Evolutionary conservation across 352 stramenopile genomes (phyloP).

Genomic region (Hyaloperonospora brassicae): DNA sequence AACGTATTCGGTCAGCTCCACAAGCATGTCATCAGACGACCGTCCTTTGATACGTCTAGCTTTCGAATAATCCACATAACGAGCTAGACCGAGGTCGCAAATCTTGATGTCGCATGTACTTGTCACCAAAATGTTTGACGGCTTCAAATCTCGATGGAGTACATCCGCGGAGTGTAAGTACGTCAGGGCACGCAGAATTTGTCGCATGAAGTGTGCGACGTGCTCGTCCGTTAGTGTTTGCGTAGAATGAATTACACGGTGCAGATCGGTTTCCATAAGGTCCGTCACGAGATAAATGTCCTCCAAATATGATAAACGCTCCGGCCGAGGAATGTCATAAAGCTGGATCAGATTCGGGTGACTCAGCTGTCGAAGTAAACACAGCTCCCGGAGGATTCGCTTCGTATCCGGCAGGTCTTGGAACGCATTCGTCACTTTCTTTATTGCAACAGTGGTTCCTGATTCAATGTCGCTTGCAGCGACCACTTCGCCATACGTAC

Average conservation of each 20-base stretch:
- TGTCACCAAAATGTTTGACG: slow-evolving; percentile 75
- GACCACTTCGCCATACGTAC: slow-evolving; percentile 77
- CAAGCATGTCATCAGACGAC: slow-evolving; percentile 45
- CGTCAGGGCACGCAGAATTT: slow-evolving; percentile 70
- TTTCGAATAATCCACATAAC: slow-evolving; percentile 59
- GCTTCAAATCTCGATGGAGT: slow-evolving; percentile 70
- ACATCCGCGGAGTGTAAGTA: slow-evolving; percentile 78
- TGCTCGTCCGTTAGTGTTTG: slow-evolving; percentile 89
- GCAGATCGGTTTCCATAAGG: slow-evolving; percentile 71
- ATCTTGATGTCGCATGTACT: slow-evolving; percentile 93
- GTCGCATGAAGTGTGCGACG: slow-evolving; percentile 79
- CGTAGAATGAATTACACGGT: slow-evolving; percentile 74
- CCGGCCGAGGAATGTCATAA: slow-evolving; percentile 66
- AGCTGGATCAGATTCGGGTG: slow-evolving; percentile 80
- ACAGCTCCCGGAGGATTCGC: slow-evolving; percentile 82
- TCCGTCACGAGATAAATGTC: slow-evolving; percentile 83
- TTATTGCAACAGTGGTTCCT: slow-evolving; percentile 89
- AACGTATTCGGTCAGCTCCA: slow-evolving; percentile 87
- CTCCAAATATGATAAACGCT: slow-evolving; percentile 83
- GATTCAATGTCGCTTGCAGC: slow-evolving; percentile 76
- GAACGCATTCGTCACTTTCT: slow-evolving; percentile 93
- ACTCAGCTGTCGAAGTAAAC: slow-evolving; percentile 82
- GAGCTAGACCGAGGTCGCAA: slow-evolving; percentile 92
- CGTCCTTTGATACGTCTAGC: slow-evolving; percentile 35
- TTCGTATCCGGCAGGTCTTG: slow-evolving; percentile 85